phyloP scores from a whole-genome alignment of 1,139 yeast species.

The Pichia sorboxylosa region DNA sequence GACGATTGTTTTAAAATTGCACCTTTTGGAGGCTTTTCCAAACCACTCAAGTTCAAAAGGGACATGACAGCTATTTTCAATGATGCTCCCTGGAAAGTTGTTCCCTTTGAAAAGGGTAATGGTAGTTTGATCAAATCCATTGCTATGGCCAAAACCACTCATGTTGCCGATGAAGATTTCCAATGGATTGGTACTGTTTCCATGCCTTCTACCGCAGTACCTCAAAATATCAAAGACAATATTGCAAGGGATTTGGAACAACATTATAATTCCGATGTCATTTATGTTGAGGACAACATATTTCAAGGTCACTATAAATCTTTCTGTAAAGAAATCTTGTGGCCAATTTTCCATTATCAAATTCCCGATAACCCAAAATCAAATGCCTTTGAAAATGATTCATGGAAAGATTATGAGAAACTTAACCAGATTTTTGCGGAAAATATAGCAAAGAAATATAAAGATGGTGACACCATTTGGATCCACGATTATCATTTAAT shows the following conservation, averaged over 20 bases:
- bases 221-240: constrained; percentile 38
- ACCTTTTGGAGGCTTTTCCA: constrained; percentile 70
- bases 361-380: constrained; percentile 92
- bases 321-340: constrained; percentile 83
- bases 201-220: constrained; percentile 78
- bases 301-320: constrained; percentile 85
- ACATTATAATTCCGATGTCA: constrained; percentile 50
- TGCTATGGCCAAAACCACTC: constrained; percentile 38
- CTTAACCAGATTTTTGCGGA: constrained; percentile 78
- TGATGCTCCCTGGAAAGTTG: constrained; percentile 66
- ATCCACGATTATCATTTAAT: constrained; percentile 88
- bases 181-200: constrained; percentile 87
- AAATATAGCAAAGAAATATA: constrained; percentile 51
- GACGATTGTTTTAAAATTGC: constrained; percentile 33
- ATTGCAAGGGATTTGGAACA: constrained; percentile 35
- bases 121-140: constrained; percentile 84
- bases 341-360: constrained; percentile 97
- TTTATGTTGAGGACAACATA: constrained; percentile 63
- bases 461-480: constrained; percentile 72
- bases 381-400: constrained; percentile 89
- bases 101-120: constrained; percentile 64
- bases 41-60: constrained; percentile 36
- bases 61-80: constrained; percentile 48
- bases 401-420: constrained; percentile 75
- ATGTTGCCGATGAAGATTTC: constrained; percentile 34